Evolutionary conservation across 2,329 filamentous ascomycete genomes (phyloP), one percentile per base, ranked within the genome.

Genomic region (Colletotrichum australisinense): DNA sequence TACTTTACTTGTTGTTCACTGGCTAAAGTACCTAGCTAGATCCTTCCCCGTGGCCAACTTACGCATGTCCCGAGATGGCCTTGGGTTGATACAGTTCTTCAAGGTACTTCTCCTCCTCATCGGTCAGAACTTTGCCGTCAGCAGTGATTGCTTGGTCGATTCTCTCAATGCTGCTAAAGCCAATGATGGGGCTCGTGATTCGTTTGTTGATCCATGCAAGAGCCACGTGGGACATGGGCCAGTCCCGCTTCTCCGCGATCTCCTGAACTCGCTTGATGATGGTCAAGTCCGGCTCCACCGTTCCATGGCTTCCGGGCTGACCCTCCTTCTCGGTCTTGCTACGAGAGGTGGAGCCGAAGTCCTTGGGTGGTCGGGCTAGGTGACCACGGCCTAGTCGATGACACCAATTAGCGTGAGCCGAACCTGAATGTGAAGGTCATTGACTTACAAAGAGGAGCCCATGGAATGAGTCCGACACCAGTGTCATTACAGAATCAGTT

Each of bases 181-280:
- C 91, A 66, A 92, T 83, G 72, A 93, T 93, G 1, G 90, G 91
- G 75, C 86, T 89, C 28, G 85, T 81, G 6, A 87, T 86, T 57
- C 86, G 83, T 75, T 86, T 84, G 75, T 89, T 82, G 69, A 88
- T 86, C 92, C 92, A 94, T 3, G 90, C 91, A 67, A 92, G 85
- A 1, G 90, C 87, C 24, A 94, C 88, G 69, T 92, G 88, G 57
- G 89, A 88, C 88, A 93, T 93, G 75, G 86, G 89, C 78, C 88
- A 86, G 0, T 84, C 86, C 75, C 87, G 86, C 81, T 90, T 89
- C 74, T 85, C 83, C 0, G 91, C 89, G 16, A 92, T 75, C 78
- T 92, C 87, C 79, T 91, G 86, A 2, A 84, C 77, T 8, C 80
- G 67, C 74, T 80, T 74, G 56, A 84, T 76, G 58, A 84, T 79